phyloP scores from a whole-genome alignment of 2,329 filamentous ascomycete genomes.

The Colletotrichum sp. region DNA sequence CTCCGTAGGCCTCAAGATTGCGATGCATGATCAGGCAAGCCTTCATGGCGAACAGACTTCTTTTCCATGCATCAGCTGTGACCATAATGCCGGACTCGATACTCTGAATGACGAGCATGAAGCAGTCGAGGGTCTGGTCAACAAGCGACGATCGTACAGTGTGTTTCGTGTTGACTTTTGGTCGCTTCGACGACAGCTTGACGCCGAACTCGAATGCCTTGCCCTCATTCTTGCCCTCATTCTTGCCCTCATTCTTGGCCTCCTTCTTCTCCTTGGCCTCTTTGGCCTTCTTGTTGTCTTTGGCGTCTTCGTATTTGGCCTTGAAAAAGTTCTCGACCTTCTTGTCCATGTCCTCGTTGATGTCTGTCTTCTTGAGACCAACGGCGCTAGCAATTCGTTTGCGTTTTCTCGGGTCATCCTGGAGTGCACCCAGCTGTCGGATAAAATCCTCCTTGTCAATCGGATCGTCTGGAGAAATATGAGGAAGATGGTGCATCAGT shows the following conservation, averaged over 20 bases:
- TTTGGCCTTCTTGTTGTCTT: background rate
- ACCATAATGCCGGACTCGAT: slow-evolving; percentile 6
- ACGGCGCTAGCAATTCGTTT: background rate
- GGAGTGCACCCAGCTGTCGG: background rate
- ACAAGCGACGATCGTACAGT: background rate
- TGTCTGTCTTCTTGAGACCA: background rate
- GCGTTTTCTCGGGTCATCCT: background rate
- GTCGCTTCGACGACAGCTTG: slow-evolving; percentile 8
- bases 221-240: background rate
- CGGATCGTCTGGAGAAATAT: background rate
- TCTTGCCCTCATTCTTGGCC: background rate
- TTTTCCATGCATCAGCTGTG: background rate
- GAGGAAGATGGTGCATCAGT: background rate
- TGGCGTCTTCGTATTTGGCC: background rate
- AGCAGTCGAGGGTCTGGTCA: slow-evolving; percentile 24
- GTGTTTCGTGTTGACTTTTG: background rate
- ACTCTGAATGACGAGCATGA: slow-evolving; percentile 24
- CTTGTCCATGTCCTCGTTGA: background rate
- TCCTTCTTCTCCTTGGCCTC: background rate
- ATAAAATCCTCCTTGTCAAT: background rate
- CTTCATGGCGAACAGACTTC: background rate
- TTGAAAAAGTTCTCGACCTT: background rate
- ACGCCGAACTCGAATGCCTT: slow-evolving; percentile 25
- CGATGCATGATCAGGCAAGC: background rate
- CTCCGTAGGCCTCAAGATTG: background rate